A percentile compares a stretch with the other conserved stretches of the same genome.
Evolutionary conservation across 2,329 filamentous ascomycete genomes (phyloP).

Genomic region (Scedosporium boydii): DNA sequence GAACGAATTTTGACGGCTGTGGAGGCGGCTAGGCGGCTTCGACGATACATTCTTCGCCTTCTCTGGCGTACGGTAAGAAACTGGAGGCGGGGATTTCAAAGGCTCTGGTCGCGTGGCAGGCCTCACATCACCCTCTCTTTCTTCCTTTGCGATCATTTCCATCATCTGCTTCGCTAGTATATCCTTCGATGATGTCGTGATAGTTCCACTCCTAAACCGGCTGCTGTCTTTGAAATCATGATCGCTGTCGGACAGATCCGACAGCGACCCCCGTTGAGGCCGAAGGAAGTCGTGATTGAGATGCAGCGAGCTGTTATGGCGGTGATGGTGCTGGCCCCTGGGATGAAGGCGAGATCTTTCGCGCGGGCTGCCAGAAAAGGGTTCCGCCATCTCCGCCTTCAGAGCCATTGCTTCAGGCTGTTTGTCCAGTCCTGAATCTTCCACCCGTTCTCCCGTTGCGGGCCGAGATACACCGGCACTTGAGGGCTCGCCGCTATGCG

Average conservation of each 20-base stretch:
- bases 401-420: constrained; percentile 9
- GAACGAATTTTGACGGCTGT: constrained; percentile 26
- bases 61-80: background rate
- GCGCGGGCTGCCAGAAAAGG: constrained; percentile 41
- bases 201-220: constrained; percentile 33
- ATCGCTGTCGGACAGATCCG: constrained; percentile 52
- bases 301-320: constrained; percentile 38
- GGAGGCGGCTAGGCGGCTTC: constrained; percentile 20
- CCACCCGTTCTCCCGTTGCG: background rate
- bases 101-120: background rate
- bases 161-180: constrained; percentile 53
- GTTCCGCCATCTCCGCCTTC: constrained; percentile 18
- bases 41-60: constrained; percentile 9
- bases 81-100: background rate
- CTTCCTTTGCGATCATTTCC: constrained; percentile 48
- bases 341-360: constrained; percentile 38
- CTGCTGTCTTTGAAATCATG: constrained; percentile 27
- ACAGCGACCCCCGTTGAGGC: constrained; percentile 40
- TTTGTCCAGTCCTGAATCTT: constrained; percentile 14
- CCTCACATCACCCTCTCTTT: background rate
- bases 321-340: constrained; percentile 40
- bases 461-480: background rate
- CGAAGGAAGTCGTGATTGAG: constrained; percentile 43
- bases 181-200: constrained; percentile 37
- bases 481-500: background rate